These are phyloP conservation scores for Sporothrix pseudoabietina DNA, from an alignment of 2,329 filamentous ascomycete genomes.

Conservation along the genomic window DNA sequence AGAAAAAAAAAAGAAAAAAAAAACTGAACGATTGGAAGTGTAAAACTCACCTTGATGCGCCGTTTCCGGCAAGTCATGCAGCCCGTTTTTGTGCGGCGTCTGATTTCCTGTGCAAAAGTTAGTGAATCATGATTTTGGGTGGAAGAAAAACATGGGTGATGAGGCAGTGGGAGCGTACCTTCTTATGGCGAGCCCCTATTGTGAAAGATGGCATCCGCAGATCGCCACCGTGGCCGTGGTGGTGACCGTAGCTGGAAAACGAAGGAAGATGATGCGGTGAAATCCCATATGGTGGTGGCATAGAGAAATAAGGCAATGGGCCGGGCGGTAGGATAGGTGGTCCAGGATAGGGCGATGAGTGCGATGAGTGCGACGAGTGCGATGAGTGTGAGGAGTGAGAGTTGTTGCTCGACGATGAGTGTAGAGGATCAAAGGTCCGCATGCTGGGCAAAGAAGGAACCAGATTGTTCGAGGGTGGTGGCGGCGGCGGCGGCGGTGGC, in stretches of 20 bases:
- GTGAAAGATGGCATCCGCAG: conserved; percentile 29
- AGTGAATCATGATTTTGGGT: background rate
- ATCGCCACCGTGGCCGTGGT: background rate
- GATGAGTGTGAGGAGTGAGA: conserved; percentile 33
- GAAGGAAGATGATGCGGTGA: conserved; percentile 48
- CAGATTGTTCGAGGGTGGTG: background rate
- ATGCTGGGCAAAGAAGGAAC: too few relatives aligned
- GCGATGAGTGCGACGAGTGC: conserved; percentile 32
- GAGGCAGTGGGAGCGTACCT: conserved; percentile 48
- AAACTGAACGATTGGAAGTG: background rate
- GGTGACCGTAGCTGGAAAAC: conserved; percentile 46
- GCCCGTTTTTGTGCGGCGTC: conserved; percentile 64
- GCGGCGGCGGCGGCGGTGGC: conserved; percentile 21
- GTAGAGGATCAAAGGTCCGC: too few relatives aligned
- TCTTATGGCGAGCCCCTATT: conserved; percentile 51
- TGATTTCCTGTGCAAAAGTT: conserved; percentile 55
- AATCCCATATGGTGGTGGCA: conserved; percentile 49
- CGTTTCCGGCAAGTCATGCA: conserved; percentile 64
- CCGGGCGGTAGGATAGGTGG: conserved; percentile 39
- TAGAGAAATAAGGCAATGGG: conserved; percentile 50
- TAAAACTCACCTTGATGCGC: conserved; percentile 57
- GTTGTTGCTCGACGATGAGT: background rate
- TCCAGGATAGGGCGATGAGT: conserved; percentile 11
- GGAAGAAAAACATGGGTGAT: background rate
- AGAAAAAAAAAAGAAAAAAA: background rate